phyloP scores from a whole-genome alignment of 2,329 filamentous ascomycete species.

The Alternaria angustiovoidea region DNA sequence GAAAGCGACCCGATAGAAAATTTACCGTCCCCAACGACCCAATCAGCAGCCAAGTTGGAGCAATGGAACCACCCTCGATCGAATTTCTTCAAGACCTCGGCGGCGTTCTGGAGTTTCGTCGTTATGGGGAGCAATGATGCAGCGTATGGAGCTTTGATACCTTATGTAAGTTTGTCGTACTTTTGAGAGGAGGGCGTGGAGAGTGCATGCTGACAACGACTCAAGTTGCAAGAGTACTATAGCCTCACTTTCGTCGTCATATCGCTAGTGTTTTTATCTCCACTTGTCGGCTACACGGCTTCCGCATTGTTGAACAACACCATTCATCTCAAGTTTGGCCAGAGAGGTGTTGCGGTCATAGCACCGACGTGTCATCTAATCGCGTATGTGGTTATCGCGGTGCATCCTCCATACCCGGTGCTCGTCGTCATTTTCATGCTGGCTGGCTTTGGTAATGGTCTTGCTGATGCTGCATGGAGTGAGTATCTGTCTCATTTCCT shows the following conservation, averaged over 20 bases:
- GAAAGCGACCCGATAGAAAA: constrained; percentile 45
- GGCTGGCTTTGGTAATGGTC: constrained; percentile 74
- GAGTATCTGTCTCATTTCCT: neutral
- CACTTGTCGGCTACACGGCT: constrained; percentile 70
- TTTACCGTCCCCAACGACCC: constrained; percentile 57
- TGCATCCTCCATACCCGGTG: constrained; percentile 74
- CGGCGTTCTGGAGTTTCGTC: constrained; percentile 68
- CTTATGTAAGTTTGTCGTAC: constrained; percentile 50
- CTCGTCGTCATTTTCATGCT: constrained; percentile 71
- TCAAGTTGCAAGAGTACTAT: constrained; percentile 70
- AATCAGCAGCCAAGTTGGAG: constrained; percentile 56
- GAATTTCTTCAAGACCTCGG: constrained; percentile 67
- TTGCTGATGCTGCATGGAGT: constrained; percentile 67
- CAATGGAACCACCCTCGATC: constrained; percentile 69
- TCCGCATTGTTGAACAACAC: constrained; percentile 71
- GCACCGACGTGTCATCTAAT: constrained; percentile 69
- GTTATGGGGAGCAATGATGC: constrained; percentile 76
- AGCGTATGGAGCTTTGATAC: constrained; percentile 64
- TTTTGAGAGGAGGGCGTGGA: neutral
- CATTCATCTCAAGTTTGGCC: constrained; percentile 71
- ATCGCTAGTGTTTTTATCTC: constrained; percentile 72
- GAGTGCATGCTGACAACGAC: neutral
- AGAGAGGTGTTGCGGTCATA: constrained; percentile 74
- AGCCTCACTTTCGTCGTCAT: constrained; percentile 68
- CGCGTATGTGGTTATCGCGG: constrained; percentile 69